Conservation (phyloP, 78 protist genomes). For the Dictyostelium intermedium region DNA sequence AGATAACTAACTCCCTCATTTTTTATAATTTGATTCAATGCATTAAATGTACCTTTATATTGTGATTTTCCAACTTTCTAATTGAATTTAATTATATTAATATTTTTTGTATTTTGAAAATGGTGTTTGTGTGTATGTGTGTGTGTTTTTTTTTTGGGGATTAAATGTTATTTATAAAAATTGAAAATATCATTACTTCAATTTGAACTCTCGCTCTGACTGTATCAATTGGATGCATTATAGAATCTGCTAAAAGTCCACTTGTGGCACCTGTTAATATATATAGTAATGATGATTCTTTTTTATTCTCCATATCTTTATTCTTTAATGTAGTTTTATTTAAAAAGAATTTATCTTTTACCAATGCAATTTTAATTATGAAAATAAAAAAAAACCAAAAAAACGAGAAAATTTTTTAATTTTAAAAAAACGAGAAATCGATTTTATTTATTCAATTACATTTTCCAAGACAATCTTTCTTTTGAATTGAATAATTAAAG, state of each 20-base stretch:
- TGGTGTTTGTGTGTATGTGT: neutral
- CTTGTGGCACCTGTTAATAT: conserved; percentile 61
- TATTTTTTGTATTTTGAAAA: neutral
- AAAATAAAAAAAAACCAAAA: neutral
- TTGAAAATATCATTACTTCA: conserved; percentile 49
- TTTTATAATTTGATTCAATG: conserved; percentile 34
- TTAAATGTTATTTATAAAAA: no score
- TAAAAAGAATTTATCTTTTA: no score
- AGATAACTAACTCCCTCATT: conserved; percentile 61
- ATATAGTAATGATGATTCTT: conserved; percentile 1
- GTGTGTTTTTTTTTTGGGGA: no score
- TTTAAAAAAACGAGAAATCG: neutral
- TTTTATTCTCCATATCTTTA: neutral
- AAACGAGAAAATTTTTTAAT: neutral
- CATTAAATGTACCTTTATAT: conserved; percentile 73
- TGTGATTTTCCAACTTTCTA: conserved; percentile 68
- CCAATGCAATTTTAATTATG: neutral
- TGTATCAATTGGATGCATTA: conserved; percentile 81
- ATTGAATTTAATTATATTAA: neutral
- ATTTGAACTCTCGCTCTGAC: conserved; percentile 81
- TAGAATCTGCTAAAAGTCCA: conserved; percentile 66
- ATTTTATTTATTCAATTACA: no score
- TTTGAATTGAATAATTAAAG: no score
- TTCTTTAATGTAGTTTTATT: neutral
- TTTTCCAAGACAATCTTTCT: no score